Evolutionary conservation across 805 yeast genomes (phyloP), one percentile per base, ranked within the genome.

Genomic region (Teunomyces aglyptinius): DNA sequence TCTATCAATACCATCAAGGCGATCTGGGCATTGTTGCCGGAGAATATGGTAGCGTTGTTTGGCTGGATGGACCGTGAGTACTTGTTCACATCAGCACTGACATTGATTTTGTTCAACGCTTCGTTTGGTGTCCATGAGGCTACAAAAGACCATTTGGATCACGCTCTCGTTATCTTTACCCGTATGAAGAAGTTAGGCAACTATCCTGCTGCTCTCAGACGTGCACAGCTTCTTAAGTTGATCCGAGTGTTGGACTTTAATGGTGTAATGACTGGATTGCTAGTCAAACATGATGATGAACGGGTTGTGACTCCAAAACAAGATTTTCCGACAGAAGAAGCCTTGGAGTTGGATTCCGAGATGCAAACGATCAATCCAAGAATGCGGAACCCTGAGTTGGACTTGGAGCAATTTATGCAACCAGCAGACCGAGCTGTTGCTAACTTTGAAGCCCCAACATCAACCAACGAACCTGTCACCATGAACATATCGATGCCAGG

Each of bases 21-120:
- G 0, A 67, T 86, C 3, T 86, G 92, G 92, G 82, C 85, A 0
- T 67, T 86, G 40, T 71, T 83, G 59, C 88, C 86, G 0, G 86
- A 83, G 47, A 85, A 85, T 53, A 84, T 85, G 89, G 83, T 86
- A n/a, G 92, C 95, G 0, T 64, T 86, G 38, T 86, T 86, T 66
- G 94, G 95, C 2, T 86, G 88, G 72, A 86, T 86, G 92, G 95
- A 86, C 59, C 73, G 95, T 55, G 95, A 86, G 57, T 86, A 86
- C 58, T 67, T 86, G 19, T 86, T 85, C 61, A 86, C 90, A 0
- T 80, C 91, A 0, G 82, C 91, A 3, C 85, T 87, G 4, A 86
- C 94, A 0, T 65, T 86, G 40, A 80, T 86, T 12, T 68, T 86
- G 35, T 86, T 85, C 61, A 86, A 84, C 60, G 83, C 89, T 1